A percentile compares a stretch with the other conserved stretches of the same genome.
phyloP scores from a whole-genome alignment of 495 filamentous ascomycete species.

The Talaromyces thailandensis region DNA sequence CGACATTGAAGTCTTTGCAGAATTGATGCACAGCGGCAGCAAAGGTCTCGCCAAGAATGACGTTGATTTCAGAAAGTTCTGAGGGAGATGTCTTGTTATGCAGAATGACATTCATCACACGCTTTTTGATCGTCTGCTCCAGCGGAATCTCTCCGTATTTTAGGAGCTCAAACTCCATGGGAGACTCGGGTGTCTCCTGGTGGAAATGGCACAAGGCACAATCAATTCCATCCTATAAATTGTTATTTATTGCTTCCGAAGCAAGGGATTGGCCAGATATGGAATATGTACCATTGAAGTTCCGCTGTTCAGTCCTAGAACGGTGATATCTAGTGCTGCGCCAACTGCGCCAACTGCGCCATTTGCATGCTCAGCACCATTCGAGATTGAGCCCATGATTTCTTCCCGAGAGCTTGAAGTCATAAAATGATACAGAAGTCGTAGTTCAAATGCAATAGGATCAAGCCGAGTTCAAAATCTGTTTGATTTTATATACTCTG shows the following conservation, averaged over 20 bases:
- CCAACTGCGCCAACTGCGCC: not conserved
- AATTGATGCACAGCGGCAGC: conserved; percentile 38
- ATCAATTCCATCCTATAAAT: conserved; percentile 36
- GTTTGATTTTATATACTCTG: not conserved
- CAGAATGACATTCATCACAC: conserved; percentile 46
- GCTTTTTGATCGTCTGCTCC: conserved; percentile 43
- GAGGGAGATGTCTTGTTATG: conserved; percentile 42
- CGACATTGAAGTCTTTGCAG: conserved; percentile 32
- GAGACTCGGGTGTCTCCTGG: conserved; percentile 35
- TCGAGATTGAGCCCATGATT: conserved; percentile 10
- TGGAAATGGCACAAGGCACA: conserved; percentile 42
- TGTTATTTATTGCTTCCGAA: not conserved
- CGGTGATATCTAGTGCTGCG: conserved; percentile 28
- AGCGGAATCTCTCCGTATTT: conserved; percentile 38
- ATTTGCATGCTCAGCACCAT: not conserved
- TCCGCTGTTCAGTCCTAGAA: conserved; percentile 42
- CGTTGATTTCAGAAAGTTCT: conserved; percentile 45
- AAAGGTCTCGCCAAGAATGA: conserved; percentile 43
- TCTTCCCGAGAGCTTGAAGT: not conserved
- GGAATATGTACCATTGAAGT: conserved; percentile 26
- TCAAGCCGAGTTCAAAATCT: not conserved
- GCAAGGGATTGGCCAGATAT: not conserved
- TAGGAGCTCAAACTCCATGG: conserved; percentile 40
- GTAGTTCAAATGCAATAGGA: not conserved
- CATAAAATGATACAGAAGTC: not conserved